A percentile compares a stretch with the other conserved stretches of the same genome.
These are phyloP conservation scores for Thamnidium elegans DNA, from an alignment of 192 early-diverging fungal genomes.

Conservation along the genomic window DNA sequence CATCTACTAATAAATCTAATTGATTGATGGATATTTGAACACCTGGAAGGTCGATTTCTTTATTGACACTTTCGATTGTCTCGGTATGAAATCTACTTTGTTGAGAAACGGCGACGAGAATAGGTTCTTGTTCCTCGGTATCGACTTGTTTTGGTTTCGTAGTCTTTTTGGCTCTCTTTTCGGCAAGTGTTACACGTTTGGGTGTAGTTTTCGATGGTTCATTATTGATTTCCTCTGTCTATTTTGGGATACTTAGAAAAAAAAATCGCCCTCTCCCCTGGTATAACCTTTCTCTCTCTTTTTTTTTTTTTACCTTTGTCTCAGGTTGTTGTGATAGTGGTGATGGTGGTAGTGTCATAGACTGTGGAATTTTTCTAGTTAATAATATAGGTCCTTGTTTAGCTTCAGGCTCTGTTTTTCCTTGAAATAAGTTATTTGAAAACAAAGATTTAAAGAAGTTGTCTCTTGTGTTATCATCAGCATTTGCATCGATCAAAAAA, in stretches of 20 bases:
- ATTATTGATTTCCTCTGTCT: neutral
- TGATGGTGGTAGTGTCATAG: neutral
- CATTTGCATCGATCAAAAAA: slow-evolving; percentile 51
- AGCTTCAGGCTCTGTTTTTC: no score
- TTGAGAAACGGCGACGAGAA: slow-evolving; percentile 69
- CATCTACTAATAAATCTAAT: slow-evolving; percentile 66
- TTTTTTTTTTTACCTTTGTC: neutral
- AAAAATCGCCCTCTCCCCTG: no score
- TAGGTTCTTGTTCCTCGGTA: slow-evolving; percentile 34
- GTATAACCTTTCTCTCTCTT: neutral
- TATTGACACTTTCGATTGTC: slow-evolving; percentile 73
- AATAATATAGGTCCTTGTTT: no score
- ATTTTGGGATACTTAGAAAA: neutral
- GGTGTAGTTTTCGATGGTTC: slow-evolving; percentile 17
- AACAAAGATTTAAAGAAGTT: slow-evolving; percentile 34
- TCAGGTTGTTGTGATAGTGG: neutral
- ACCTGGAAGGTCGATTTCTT: slow-evolving; percentile 74
- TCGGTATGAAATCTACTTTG: slow-evolving; percentile 84
- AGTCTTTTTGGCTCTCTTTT: slow-evolving; percentile 18
- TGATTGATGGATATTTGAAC: slow-evolving; percentile 78
- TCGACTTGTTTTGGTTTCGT: slow-evolving; percentile 18
- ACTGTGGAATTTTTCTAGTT: no score
- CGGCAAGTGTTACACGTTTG: slow-evolving; percentile 7
- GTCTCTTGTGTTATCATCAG: slow-evolving; percentile 42
- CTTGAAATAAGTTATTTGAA: neutral